A percentile compares a stretch with the other conserved stretches of the same genome.
phyloP scores from a whole-genome alignment of 2,329 filamentous ascomycete genomes.

The Rhinocladiella similis region DNA sequence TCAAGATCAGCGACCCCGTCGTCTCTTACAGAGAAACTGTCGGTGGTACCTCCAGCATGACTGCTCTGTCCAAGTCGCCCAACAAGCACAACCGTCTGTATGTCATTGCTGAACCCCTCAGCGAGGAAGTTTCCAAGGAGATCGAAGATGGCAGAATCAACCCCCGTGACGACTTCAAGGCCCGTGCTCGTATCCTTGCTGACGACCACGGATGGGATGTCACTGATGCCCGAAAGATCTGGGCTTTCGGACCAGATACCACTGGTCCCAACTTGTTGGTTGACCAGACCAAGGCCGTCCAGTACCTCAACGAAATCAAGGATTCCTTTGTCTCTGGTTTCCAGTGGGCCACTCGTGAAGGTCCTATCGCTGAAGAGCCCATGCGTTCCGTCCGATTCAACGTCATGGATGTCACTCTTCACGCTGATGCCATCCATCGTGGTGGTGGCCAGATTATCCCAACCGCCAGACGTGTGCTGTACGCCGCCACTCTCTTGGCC shows the following conservation, averaged over 20 bases:
- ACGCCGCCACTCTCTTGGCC: conserved; percentile 87
- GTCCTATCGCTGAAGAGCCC: conserved; percentile 96
- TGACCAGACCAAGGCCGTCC: conserved; percentile 99
- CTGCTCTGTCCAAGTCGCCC: conserved; percentile 97
- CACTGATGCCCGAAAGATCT: conserved; percentile 99
- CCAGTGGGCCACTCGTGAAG: conserved; percentile 99
- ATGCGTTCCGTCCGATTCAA: conserved; percentile 98
- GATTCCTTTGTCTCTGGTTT: conserved; percentile 99
- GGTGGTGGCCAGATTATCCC: conserved; percentile 99
- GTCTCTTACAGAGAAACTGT: conserved; percentile 99
- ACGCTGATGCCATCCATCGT: conserved; percentile 99
- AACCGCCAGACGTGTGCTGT: conserved; percentile 95
- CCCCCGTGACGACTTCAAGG: conserved; percentile 98
- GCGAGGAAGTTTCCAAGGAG: conserved; percentile 84
- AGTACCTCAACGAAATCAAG: conserved; percentile 99
- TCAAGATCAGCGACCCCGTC: conserved; percentile 96
- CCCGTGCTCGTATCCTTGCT: conserved; percentile 90
- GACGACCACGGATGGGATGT: conserved; percentile 99
- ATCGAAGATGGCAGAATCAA: conserved; percentile 91
- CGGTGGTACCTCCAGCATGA: conserved; percentile 79
- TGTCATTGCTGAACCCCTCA: conserved; percentile 85
- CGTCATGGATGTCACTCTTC: conserved; percentile 98
- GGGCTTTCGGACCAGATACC: conserved; percentile 98
- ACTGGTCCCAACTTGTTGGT: conserved; percentile 97
- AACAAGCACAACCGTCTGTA: conserved; percentile 99